Base-by-base conservation (phyloP, 2,329 filamentous ascomycete genomes). In the Stemphylium lycopersici region DNA sequence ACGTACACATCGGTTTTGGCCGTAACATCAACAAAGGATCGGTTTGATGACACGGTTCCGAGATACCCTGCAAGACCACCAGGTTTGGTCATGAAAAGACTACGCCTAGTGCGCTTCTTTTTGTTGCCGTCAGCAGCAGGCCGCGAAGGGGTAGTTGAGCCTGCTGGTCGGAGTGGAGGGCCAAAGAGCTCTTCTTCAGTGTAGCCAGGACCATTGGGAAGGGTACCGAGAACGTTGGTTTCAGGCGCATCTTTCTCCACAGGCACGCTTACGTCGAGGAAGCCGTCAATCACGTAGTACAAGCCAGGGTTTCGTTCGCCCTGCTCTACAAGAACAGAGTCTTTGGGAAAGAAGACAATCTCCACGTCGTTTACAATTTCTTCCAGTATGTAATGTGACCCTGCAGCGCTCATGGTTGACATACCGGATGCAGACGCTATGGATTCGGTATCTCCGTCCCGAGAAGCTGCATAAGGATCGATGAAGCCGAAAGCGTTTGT, bases 1-100 rank as follows among this genome's bases (percentile, higher is more conserved):
- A 99, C 95, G 68, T 97, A 98, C 2, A 98, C 95, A 76, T 99
- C 95, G 0, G 96, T 99, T 77, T 98, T 98, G 3, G 95, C 96
- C 33, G 93, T 90, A 1, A 99, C 93, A 70, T 98, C 93, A 16
- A 96, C 95, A 71, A 98, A 97, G 0, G 95, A 99, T 22, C 95
- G 83, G 72, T 97, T 96, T 0, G 93, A 96, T 2, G 95, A 96
- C 15, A 99, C 88, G 0, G 92, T 95, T 4, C 95, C 93, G 29
- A 98, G 87, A 67, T 99, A 99, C 0, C 95, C 96, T 47, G 95
- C 93, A 32, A 99, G 83, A 0, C 93, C 93, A 44, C 95, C 95
- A 3, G 95, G 95, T 70, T 97, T 99, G 61, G 97, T 93, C 63
- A 98, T 80, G 48, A 93, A 95, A 1, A 99, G 82, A 42, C 90